Conservation (phyloP, 495 filamentous ascomycete species). For the Copromyces sp. region DNA sequence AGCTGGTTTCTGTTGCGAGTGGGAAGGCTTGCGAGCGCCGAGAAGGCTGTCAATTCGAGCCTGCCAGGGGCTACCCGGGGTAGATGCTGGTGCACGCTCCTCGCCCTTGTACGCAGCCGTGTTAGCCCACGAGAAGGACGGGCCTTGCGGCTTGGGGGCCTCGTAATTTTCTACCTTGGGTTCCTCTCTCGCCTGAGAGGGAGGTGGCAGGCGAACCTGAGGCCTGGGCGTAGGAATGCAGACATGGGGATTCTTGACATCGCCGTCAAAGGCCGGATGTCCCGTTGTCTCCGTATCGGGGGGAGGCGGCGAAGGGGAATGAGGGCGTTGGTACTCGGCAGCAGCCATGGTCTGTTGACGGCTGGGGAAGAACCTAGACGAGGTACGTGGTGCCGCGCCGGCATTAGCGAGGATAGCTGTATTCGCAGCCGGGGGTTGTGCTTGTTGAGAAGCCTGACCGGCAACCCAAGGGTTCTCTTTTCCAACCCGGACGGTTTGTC, state of each 20-base stretch:
- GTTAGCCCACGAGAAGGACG: slow-evolving; percentile 19
- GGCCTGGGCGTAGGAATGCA: slow-evolving; percentile 57
- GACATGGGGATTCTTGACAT: slow-evolving; percentile 53
- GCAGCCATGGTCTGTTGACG: slow-evolving; percentile 2
- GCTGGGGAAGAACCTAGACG: slow-evolving; percentile 55
- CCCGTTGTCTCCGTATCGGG: slow-evolving; percentile 48
- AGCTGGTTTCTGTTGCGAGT: slow-evolving; percentile 42
- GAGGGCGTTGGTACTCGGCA: slow-evolving; percentile 18
- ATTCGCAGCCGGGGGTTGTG: background rate
- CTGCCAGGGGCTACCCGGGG: slow-evolving; percentile 46
- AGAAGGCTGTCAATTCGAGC: slow-evolving; percentile 64
- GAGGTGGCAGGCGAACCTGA: slow-evolving; percentile 62
- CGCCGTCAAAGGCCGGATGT: slow-evolving; percentile 63
- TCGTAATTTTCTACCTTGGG: slow-evolving; percentile 16
- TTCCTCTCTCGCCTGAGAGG: slow-evolving; percentile 4
- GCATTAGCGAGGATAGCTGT: background rate
- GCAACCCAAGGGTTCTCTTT: slow-evolving; percentile 17
- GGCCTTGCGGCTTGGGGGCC: slow-evolving; percentile 5
- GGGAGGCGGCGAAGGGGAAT: slow-evolving; percentile 60
- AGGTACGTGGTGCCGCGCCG: background rate
- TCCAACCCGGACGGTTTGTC: slow-evolving; percentile 18
- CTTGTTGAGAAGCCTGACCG: slow-evolving; percentile 2
- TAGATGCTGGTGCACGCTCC: slow-evolving; percentile 2
- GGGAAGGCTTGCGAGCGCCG: slow-evolving; percentile 44
- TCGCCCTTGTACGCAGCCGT: slow-evolving; percentile 14